Base-by-base conservation (phyloP, 805 yeast species). In the Yamadazyma takamatsuzukensis region DNA sequence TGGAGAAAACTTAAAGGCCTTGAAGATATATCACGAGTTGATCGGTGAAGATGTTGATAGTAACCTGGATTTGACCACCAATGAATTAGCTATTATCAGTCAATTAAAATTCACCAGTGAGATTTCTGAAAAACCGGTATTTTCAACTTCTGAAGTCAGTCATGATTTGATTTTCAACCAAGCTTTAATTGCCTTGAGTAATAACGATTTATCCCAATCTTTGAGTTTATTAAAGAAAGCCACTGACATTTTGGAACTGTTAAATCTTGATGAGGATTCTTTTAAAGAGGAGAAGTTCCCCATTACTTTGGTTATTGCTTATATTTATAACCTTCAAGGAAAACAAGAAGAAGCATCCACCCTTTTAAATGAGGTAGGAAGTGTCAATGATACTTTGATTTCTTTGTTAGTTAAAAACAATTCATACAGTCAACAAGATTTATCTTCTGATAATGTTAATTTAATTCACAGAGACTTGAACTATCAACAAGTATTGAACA, bases 51-150 rank as follows among this genome's bases (percentile, higher is more conserved):
- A 57, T 16, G 60, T 57, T 26, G 74, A 70, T 33, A 80, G 71
- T 43, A 47, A 45, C 15, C 47, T 64, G 22, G 89, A 81, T 52
- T 50, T 80, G 34, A 48, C 64, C 18, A 80, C 79, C 27, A 83
- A 83, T 50, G 83, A 81, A 53, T 68, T 80, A 38, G 87, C 89
- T 3, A 68, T 77, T n/a, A 56, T 74, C 15, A 75, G 84, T 8
- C 83, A 76, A 49, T 51, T 56, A 15, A 55, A 54, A 24, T 28
- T 33, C 18, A 32, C 32, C 14, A 33, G 18, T 17, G 30, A 30
- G 21, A 25, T 37, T 19, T 13, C 21, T 14, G 27, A 25, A 11
- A 19, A 21, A 11, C 33, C 40, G 4, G 34, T 34, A 15, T 15
- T 25, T 13, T 16, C 17, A 13, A 13, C 25, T 2, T 6, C 22